Percentiles rank a stretch among this genome's conserved stretches.
Evolutionary conservation across 2,329 filamentous ascomycete species (phyloP).

Genomic region (Alternaria angustiovoidea): DNA sequence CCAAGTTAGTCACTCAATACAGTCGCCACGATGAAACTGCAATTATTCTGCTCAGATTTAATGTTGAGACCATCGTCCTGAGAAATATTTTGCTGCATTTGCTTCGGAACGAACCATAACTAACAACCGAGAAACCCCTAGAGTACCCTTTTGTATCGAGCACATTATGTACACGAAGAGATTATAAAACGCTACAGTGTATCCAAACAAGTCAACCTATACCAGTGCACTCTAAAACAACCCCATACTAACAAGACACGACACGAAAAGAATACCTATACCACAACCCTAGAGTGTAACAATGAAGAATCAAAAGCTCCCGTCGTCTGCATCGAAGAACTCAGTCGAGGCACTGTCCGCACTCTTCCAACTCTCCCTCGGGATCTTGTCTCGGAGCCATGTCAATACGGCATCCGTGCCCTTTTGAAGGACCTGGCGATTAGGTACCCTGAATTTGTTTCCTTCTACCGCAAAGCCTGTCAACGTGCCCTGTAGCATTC

Average conservation of each 20-base stretch:
- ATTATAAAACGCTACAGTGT: conserved; percentile 13
- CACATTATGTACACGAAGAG: conserved; percentile 14
- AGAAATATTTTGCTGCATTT: background rate
- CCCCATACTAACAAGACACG: background rate
- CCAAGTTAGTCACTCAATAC: background rate
- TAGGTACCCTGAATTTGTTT: conserved; percentile 87
- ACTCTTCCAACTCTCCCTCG: conserved; percentile 48
- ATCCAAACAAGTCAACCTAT: background rate
- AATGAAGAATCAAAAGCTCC: conserved; percentile 15
- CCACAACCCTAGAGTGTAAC: background rate
- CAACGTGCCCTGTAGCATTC: conserved; percentile 72
- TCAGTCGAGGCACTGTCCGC: conserved; percentile 32
- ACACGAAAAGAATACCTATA: background rate
- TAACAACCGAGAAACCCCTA: conserved; percentile 1
- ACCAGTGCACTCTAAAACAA: background rate
- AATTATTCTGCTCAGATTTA: background rate
- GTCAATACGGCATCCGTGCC: conserved; percentile 85
- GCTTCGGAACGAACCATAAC: background rate
- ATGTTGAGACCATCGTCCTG: background rate
- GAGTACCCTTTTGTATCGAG: background rate
- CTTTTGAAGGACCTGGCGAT: conserved; percentile 82
- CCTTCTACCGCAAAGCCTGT: conserved; percentile 79
- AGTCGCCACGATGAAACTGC: background rate
- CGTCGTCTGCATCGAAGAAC: conserved; percentile 32
- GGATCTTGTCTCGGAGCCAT: conserved; percentile 81